These are phyloP conservation scores for Penicillium verhagenii DNA, from an alignment of 495 filamentous ascomycete species.

Conservation along the genomic window DNA sequence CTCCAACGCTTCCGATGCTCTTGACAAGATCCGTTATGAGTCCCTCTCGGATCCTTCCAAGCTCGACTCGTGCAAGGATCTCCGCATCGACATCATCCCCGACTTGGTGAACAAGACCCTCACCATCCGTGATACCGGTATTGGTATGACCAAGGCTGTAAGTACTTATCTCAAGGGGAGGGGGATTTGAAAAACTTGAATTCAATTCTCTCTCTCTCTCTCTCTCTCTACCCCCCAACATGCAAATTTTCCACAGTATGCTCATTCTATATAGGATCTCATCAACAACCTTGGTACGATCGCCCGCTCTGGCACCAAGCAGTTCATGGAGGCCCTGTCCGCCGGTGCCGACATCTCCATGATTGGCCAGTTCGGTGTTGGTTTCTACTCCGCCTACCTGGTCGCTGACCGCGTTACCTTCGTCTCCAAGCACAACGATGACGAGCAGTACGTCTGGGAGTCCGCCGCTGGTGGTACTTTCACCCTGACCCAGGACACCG, in stretches of 20 bases:
- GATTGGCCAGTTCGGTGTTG: slow-evolving; percentile 99
- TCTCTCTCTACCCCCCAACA: too few relatives aligned
- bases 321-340: slow-evolving; percentile 99
- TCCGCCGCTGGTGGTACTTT: slow-evolving; percentile 96
- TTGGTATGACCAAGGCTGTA: slow-evolving; percentile 99
- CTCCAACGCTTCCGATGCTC: slow-evolving; percentile 96
- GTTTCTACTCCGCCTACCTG: slow-evolving; percentile 99
- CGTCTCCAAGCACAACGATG: slow-evolving; percentile 97
- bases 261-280: slow-evolving; percentile 63
- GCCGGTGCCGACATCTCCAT: slow-evolving; percentile 99
- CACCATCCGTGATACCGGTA: slow-evolving; percentile 95
- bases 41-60: slow-evolving; percentile 94
- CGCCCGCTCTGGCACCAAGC: slow-evolving; percentile 98
- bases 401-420: slow-evolving; percentile 96
- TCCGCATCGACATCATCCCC: slow-evolving; percentile 97
- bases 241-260: too few relatives aligned
- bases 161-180: slow-evolving; percentile 39
- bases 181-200: background rate
- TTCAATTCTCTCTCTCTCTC: too few relatives aligned
- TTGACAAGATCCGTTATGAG: slow-evolving; percentile 99
- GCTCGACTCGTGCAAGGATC: slow-evolving; percentile 94
- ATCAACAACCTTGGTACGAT: slow-evolving; percentile 99
- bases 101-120: slow-evolving; percentile 96
- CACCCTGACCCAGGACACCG: slow-evolving; percentile 86
- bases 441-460: slow-evolving; percentile 99